Evolutionary conservation across 192 early-diverging fungal genomes (phyloP).

Genomic region (Podochytrium sp.): DNA sequence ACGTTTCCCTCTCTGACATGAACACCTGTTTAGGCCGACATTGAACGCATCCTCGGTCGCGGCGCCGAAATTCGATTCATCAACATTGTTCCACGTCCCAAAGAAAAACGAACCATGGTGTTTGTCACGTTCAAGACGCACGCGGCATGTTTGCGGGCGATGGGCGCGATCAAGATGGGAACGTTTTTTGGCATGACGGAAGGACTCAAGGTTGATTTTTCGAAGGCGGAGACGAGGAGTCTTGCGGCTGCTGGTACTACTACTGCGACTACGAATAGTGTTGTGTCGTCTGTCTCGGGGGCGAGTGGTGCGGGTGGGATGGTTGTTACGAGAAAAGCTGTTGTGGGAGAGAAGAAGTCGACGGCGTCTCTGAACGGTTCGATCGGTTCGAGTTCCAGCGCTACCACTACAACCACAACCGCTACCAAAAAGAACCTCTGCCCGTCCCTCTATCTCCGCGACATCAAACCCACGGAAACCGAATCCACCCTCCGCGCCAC

Average conservation of each 20-base stretch:
- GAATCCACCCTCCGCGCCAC: conserved; percentile 4
- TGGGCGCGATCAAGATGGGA: conserved; percentile 24
- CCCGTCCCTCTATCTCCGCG: conserved; percentile 16
- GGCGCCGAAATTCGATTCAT: conserved; percentile 43
- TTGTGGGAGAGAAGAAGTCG: conserved; percentile 17
- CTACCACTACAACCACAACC: no score
- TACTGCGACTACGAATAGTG: background rate
- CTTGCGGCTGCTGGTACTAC: background rate
- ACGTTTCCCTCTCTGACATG: background rate
- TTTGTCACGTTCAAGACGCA: conserved; percentile 47
- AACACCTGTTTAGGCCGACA: conserved; percentile 36
- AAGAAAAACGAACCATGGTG: conserved; percentile 45
- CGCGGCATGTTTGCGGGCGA: conserved; percentile 26
- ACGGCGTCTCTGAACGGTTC: background rate
- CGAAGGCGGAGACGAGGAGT: conserved; percentile 36
- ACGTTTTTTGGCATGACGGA: conserved; percentile 46
- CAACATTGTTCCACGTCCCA: conserved; percentile 46
- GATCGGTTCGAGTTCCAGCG: background rate
- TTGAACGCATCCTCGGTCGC: conserved; percentile 39
- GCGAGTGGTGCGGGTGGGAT: background rate
- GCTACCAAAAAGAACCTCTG: conserved; percentile 1
- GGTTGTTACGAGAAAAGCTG: background rate
- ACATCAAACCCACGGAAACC: conserved; percentile 8
- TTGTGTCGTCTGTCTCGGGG: background rate
- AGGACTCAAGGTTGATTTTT: conserved; percentile 45